Conservation (phyloP, 2,329 filamentous ascomycete species). For the Colletotrichum tabaci region DNA sequence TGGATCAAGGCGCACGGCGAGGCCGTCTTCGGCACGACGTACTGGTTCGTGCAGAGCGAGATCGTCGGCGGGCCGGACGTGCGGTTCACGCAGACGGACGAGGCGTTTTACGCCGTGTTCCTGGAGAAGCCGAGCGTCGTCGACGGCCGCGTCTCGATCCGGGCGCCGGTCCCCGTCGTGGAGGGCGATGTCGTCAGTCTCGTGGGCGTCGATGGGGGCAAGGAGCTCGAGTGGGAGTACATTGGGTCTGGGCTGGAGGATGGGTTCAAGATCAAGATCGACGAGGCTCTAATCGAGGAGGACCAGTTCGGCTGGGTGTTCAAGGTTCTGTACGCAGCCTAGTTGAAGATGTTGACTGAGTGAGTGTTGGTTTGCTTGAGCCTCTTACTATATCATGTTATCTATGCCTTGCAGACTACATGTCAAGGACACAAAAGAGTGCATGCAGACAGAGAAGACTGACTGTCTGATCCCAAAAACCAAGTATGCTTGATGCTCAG, state of each 20-base stretch:
- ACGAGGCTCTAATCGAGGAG: constrained; percentile 49
- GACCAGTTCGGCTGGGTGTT: constrained; percentile 58
- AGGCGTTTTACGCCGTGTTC: constrained; percentile 68
- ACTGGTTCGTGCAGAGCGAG: constrained; percentile 65
- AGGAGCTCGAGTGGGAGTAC: constrained; percentile 34
- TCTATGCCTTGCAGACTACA: no score
- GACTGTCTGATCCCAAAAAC: no score
- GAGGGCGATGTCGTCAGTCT: constrained; percentile 59
- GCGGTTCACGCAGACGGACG: constrained; percentile 65
- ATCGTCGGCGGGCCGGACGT: constrained; percentile 53
- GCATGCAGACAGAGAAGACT: no score
- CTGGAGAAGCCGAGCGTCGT: constrained; percentile 55
- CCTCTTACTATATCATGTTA: no score
- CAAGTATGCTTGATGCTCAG: no score
- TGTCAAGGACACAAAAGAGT: no score
- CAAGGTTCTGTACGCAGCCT: constrained; percentile 45
- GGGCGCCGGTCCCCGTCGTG: constrained; percentile 62
- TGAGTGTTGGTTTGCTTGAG: no score
- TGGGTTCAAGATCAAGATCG: constrained; percentile 39
- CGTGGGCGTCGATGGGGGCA: constrained; percentile 56
- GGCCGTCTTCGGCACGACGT: constrained; percentile 71
- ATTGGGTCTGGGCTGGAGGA: constrained; percentile 42
- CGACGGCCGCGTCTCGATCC: constrained; percentile 55
- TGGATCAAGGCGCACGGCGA: constrained; percentile 70
- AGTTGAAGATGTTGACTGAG: no score